Percentiles rank a stretch among this genome's conserved stretches.
Evolutionary conservation across 345 rosid species (phyloP).

Genomic region (Euphorbia lathyris): DNA sequence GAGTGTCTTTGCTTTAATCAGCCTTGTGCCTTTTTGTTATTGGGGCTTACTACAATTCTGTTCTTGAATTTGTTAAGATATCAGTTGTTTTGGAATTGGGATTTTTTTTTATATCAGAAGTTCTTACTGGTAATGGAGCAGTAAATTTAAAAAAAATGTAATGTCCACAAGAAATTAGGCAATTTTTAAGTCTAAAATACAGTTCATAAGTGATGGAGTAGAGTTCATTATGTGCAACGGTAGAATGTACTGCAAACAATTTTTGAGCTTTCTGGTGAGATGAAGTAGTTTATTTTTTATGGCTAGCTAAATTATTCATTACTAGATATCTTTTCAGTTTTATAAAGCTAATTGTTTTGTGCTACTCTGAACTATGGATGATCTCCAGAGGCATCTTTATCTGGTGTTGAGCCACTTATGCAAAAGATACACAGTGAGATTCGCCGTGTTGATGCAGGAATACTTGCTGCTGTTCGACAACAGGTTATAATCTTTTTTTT

Average conservation of each 20-base stretch:
- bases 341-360: background rate
- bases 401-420: conserved; percentile 98
- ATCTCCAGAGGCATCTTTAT: conserved; percentile 81
- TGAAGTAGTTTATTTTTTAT: background rate
- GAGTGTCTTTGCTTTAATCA: background rate
- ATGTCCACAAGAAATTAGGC: background rate
- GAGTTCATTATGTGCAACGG: background rate
- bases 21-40: background rate
- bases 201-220: background rate
- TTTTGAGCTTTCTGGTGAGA: background rate
- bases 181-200: background rate
- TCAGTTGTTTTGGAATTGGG: background rate
- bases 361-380: conserved; percentile 15
- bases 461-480: conserved; percentile 93
- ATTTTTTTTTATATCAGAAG: background rate
- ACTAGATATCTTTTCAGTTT: background rate
- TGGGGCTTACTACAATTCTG: background rate
- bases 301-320: background rate
- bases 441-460: conserved; percentile 88
- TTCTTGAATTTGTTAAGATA: background rate
- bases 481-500: conserved; percentile 52
- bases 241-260: background rate
- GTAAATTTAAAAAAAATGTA: background rate
- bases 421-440: conserved; percentile 94
- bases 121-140: background rate